Evolutionary conservation across 306 rosid genomes (phyloP), one percentile per base, ranked within the genome.

Genomic region (Cucurbita moschata): DNA sequence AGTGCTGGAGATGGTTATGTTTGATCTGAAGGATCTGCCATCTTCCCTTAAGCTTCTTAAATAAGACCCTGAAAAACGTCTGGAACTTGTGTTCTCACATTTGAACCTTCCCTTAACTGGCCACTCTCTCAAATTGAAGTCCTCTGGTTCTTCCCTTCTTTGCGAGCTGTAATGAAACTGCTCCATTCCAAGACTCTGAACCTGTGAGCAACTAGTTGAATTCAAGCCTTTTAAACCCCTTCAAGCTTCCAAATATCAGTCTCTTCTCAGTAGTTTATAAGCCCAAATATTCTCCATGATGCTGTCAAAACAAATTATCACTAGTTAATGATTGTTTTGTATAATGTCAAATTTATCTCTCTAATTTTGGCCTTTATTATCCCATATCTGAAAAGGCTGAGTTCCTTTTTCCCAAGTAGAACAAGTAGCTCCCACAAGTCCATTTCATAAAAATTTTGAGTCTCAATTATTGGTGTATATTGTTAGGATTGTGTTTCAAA

Each of bases 11-110:
- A 91, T 83, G 64, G 90, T 86, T 8, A 85, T 73, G 82, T 84
- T 89, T 91, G 99, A 89, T 82, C 92, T 81, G 60, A 91, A 90
- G 76, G 98, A 88, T 67, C 86, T 77, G 10, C 77, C 77, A 75
- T 94, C 98, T 79, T 94, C 97, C 77, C 90, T 83, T 70, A 87
- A 85, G 82, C 92, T 94, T 86, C 95, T 84, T 73, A 91, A 84
- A 59, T 86, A 80, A 35, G 99, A 91, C 57, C 92, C 92, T 44
- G 99, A 91, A 76, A 82, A 81, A 83, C 99, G 87, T 79, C 97
- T 91, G 1, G 96, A 85, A 73, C 81, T 83, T 2, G 83, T 81
- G 77, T 83, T 88, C 65, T 86, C 97, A 1, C 90, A 80, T 77
- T 78, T 75, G 73, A 84, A 79, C 60, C 79, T 73, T 16, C 83